phyloP scores from a whole-genome alignment of 1,284 basidiomycete genomes.

The Wolfiporia cocos region DNA sequence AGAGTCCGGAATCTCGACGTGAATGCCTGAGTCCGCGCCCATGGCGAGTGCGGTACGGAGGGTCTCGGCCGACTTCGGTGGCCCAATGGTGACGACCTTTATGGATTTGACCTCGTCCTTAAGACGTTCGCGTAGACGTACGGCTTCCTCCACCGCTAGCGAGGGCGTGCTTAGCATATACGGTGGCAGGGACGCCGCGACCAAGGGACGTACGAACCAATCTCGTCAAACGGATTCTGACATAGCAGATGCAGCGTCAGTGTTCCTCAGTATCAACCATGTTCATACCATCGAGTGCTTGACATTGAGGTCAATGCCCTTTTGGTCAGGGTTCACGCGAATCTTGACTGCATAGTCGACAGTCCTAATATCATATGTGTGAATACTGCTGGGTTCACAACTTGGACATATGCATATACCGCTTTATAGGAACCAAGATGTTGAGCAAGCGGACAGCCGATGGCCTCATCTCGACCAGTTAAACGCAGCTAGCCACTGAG shows the following conservation, averaged over 20 bases:
- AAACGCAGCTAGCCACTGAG: too few relatives aligned
- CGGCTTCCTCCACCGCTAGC: slow-evolving; percentile 96
- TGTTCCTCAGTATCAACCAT: not conserved
- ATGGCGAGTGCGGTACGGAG: slow-evolving; percentile 96
- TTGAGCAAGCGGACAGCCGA: slow-evolving; percentile 70
- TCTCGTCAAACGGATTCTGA: slow-evolving; percentile 96
- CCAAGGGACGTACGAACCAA: slow-evolving; percentile 66
- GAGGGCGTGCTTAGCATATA: not conserved
- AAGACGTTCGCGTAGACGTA: slow-evolving; percentile 83
- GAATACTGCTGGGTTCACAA: slow-evolving; percentile 17
- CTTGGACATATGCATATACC: slow-evolving; percentile 42
- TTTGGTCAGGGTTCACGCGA: slow-evolving; percentile 87
- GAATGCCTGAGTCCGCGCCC: slow-evolving; percentile 93
- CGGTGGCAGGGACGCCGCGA: too few relatives aligned
- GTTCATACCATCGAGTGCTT: slow-evolving; percentile 92
- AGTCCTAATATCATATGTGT: slow-evolving; percentile 37
- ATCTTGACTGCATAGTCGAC: slow-evolving; percentile 91
- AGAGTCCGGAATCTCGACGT: slow-evolving; percentile 80
- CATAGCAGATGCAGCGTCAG: not conserved
- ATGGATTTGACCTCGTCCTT: slow-evolving; percentile 78
- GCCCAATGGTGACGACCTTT: slow-evolving; percentile 90
- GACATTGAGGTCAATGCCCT: slow-evolving; percentile 89
- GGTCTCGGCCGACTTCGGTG: slow-evolving; percentile 85
- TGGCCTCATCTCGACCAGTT: slow-evolving; percentile 69
- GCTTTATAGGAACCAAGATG: slow-evolving; percentile 89